Percentiles rank a stretch among this genome's conserved stretches.
Evolutionary conservation across 768 basidiomycete genomes (phyloP).

Genomic region (Vararia minispora): DNA sequence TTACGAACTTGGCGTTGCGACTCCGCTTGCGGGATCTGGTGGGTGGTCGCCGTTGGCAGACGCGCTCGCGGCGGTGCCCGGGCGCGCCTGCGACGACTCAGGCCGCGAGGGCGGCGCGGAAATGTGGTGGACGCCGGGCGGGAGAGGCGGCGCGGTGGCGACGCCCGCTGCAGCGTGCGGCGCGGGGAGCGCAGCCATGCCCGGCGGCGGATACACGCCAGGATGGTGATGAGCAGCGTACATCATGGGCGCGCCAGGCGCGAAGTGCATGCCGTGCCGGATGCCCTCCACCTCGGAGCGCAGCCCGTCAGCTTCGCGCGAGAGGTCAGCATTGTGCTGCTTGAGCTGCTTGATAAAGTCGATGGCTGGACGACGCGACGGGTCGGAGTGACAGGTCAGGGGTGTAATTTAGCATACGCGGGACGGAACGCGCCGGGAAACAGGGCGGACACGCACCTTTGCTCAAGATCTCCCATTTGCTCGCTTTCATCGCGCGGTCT

Average conservation of each 20-base stretch:
- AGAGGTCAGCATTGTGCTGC: conserved; percentile 64
- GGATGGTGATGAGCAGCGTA: conserved; percentile 26
- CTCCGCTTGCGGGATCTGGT: too few species aligned
- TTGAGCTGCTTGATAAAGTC: conserved; percentile 80
- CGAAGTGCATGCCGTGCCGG: conserved; percentile 46
- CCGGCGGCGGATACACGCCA: conserved; percentile 18
- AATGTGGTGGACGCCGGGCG: too few species aligned
- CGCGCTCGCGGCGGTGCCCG: too few species aligned
- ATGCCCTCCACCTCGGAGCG: conserved; percentile 60
- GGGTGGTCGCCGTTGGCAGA: too few species aligned
- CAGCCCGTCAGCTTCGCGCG: conserved; percentile 66
- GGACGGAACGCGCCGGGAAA: not conserved
- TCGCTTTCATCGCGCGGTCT: conserved; percentile 90
- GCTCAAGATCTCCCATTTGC: conserved; percentile 98
- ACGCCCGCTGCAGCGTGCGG: too few species aligned
- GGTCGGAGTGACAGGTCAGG: conserved; percentile 3
- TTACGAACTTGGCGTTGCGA: too few species aligned
- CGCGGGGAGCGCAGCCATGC: too few species aligned
- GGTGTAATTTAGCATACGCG: conserved; percentile 1
- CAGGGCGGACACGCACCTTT: conserved; percentile 73
- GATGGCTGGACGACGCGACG: conserved; percentile 44
- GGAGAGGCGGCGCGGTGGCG: too few species aligned
- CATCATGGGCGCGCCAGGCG: conserved; percentile 37
- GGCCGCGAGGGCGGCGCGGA: too few species aligned
- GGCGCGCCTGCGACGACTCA: too few species aligned